These are phyloP conservation scores for Zea mays DNA, from an alignment of 176 grass and related monocot species.

Conservation along the genomic window DNA sequence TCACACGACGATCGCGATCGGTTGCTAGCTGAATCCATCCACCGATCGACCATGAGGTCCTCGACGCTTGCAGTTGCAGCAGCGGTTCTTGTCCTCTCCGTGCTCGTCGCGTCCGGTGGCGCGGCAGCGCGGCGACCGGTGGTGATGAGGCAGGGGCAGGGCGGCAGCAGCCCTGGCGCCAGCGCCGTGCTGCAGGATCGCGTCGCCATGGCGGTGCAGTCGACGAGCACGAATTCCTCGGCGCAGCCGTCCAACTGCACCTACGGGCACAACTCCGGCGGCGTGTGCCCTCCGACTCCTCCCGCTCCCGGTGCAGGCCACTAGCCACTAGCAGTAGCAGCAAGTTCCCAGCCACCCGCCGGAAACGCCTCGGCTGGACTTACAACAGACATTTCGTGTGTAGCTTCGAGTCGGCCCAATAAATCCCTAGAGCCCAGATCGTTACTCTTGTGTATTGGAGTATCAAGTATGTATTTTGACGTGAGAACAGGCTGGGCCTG, in stretches of 20 bases:
- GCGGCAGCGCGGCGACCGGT: constrained; percentile 7
- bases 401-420: too few species aligned
- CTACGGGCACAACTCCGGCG: constrained; percentile 42
- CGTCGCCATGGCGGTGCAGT: neutral
- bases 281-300: constrained; percentile 36
- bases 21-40: neutral
- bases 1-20: neutral
- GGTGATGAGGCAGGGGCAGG: neutral
- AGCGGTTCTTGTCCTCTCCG: constrained; percentile 10
- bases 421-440: too few species aligned
- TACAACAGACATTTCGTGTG: too few species aligned
- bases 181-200: neutral
- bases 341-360: too few species aligned
- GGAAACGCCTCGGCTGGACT: too few species aligned
- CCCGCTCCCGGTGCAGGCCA: neutral
- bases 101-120: constrained; percentile 5
- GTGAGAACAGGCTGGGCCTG: too few species aligned
- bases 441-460: too few species aligned
- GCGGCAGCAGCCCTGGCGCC: neutral
- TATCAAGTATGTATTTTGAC: too few species aligned
- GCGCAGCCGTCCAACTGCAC: constrained; percentile 53
- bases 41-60: neutral
- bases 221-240: constrained; percentile 20
- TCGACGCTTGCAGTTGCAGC: neutral
- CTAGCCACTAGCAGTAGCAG: too few species aligned